These are phyloP conservation scores for Linnemannia hyalina DNA, from an alignment of 192 early-diverging fungal genomes.

Conservation along the genomic window DNA sequence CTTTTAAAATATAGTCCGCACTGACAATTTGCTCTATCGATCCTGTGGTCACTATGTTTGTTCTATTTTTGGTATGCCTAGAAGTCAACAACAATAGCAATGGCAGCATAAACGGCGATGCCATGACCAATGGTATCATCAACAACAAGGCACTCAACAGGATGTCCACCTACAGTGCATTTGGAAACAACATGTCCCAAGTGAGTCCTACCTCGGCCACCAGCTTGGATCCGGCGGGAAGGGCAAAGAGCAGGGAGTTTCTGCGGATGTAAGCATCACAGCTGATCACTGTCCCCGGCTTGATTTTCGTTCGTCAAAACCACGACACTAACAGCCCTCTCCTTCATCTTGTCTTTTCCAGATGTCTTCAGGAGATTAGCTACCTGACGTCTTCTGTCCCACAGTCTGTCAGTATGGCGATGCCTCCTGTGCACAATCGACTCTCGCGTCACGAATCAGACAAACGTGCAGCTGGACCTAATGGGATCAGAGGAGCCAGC, in stretches of 20 bases:
- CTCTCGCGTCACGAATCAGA: conserved; percentile 43
- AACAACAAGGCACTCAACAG: conserved; percentile 50
- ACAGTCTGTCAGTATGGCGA: conserved; percentile 23
- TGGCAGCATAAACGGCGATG: conserved; percentile 5
- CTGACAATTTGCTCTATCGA: not conserved
- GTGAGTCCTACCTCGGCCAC: conserved; percentile 45
- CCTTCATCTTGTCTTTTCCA: not conserved
- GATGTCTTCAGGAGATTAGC: conserved; percentile 55
- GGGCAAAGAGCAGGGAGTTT: conserved; percentile 57
- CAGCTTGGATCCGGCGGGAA: conserved; percentile 35
- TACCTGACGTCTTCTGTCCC: conserved; percentile 50
- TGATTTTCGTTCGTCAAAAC: not conserved
- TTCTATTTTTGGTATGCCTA: conserved; percentile 3
- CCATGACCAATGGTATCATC: not conserved
- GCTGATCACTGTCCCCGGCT: not conserved
- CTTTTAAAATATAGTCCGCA: not conserved
- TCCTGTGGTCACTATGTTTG: not conserved
- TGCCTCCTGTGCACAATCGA: conserved; percentile 34
- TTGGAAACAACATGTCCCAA: conserved; percentile 45
- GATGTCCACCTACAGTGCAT: conserved; percentile 45
- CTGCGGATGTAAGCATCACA: conserved; percentile 37
- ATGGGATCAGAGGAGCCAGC: conserved; percentile 32
- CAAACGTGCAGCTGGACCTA: conserved; percentile 27
- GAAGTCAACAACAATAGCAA: conserved; percentile 12
- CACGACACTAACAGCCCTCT: not conserved